Evolutionary conservation across 371 early-diverging fungal genomes (phyloP).

Genomic region (Gilbertella persicaria): DNA sequence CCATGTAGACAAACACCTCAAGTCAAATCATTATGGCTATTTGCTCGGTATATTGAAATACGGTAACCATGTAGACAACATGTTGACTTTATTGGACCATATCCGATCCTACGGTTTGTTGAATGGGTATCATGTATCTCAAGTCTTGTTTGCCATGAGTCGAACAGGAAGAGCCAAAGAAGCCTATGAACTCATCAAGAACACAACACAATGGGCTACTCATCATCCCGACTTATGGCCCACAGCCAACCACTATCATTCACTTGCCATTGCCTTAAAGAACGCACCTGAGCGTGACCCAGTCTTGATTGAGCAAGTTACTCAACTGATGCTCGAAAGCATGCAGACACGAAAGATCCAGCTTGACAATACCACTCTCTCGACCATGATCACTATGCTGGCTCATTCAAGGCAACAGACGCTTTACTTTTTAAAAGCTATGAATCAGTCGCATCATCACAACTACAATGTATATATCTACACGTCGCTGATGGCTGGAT

Average conservation of each 20-base stretch:
- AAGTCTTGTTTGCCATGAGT: slow-evolving; percentile 40
- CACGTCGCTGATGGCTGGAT: slow-evolving; percentile 42
- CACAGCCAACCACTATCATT: slow-evolving; percentile 30
- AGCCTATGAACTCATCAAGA: slow-evolving; percentile 24
- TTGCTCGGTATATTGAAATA: slow-evolving; percentile 41
- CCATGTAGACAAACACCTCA: slow-evolving; percentile 24
- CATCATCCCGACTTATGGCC: slow-evolving; percentile 8
- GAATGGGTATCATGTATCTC: slow-evolving; percentile 20
- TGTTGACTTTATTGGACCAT: slow-evolving; percentile 32
- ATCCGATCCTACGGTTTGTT: slow-evolving; percentile 31
- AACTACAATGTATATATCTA: slow-evolving; percentile 41
- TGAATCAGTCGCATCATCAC: slow-evolving; percentile 8
- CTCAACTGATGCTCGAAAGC: slow-evolving; percentile 24
- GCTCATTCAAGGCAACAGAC: slow-evolving; percentile 13
- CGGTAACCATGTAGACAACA: slow-evolving; percentile 16
- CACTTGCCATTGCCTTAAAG: slow-evolving; percentile 29
- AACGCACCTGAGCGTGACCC: slow-evolving; percentile 6
- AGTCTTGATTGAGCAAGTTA: slow-evolving; percentile 6
- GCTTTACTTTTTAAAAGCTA: slow-evolving; percentile 28
- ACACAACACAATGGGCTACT: no score
- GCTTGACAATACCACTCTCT: slow-evolving; percentile 28
- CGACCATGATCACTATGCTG: slow-evolving; percentile 29
- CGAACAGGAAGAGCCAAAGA: slow-evolving; percentile 25
- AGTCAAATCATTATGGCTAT: slow-evolving; percentile 40
- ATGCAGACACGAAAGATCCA: slow-evolving; percentile 19